Evolutionary conservation across 2,329 filamentous ascomycete species (phyloP).

Genomic region (Cladosporium phlei): DNA sequence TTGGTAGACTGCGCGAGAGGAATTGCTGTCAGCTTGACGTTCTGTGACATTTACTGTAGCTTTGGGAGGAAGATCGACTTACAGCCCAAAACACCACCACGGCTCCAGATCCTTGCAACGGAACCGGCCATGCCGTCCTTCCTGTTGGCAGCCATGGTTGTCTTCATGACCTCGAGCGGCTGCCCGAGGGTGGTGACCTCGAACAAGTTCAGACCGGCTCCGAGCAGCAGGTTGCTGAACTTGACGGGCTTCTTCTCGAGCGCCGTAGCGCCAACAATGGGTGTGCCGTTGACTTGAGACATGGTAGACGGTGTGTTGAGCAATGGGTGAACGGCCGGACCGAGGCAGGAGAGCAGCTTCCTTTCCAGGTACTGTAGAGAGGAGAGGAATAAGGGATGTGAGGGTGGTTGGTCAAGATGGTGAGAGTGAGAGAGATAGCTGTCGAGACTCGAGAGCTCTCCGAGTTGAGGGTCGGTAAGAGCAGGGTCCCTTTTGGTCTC

Average conservation of each 20-base stretch:
- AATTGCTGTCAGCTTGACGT: background rate
- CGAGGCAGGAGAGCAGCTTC: slow-evolving; percentile 90
- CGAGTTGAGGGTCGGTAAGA: no score
- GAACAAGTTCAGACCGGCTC: slow-evolving; percentile 92
- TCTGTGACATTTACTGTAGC: background rate
- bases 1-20: slow-evolving; percentile 74
- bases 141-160: slow-evolving; percentile 97
- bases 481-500: slow-evolving; percentile 14
- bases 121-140: slow-evolving; percentile 78
- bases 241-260: slow-evolving; percentile 99
- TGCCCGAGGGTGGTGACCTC: slow-evolving; percentile 71
- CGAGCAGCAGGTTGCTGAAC: slow-evolving; percentile 97
- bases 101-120: slow-evolving; percentile 82
- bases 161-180: slow-evolving; percentile 98
- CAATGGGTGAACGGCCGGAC: slow-evolving; percentile 65
- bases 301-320: slow-evolving; percentile 36
- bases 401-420: slow-evolving; percentile 3
- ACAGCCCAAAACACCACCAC: slow-evolving; percentile 93
- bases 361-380: slow-evolving; percentile 60
- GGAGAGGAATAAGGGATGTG: slow-evolving; percentile 17
- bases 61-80: slow-evolving; percentile 42
- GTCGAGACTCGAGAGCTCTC: background rate
- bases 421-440: no score
- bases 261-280: slow-evolving; percentile 42
- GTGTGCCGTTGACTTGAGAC: slow-evolving; percentile 34